These are phyloP conservation scores for Amanita pseudoporphyria DNA, from an alignment of 768 basidiomycete species.

Conservation along the genomic window DNA sequence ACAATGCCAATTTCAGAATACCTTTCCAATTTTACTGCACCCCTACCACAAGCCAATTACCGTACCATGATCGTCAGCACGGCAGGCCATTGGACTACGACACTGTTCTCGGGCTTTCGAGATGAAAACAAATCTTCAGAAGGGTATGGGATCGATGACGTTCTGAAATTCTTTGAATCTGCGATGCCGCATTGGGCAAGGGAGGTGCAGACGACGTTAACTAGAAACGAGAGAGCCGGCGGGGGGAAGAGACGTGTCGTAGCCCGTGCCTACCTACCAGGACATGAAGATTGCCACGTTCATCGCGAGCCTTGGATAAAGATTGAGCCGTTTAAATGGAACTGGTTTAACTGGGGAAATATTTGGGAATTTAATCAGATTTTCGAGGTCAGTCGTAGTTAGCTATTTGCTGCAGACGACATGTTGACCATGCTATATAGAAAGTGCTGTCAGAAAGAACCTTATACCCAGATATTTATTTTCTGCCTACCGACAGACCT, in stretches of 20 bases:
- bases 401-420: background rate
- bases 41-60: slow-evolving; percentile 42
- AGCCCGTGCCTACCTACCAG: slow-evolving; percentile 51
- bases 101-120: slow-evolving; percentile 31
- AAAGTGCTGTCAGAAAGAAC: slow-evolving; percentile 24
- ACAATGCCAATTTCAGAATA: slow-evolving; percentile 43
- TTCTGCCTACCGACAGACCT: slow-evolving; percentile 51
- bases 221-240: slow-evolving; percentile 20
- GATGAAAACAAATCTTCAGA: slow-evolving; percentile 17
- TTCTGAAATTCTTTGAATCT: slow-evolving; percentile 49
- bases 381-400: slow-evolving; percentile 37
- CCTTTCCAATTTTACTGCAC: slow-evolving; percentile 36
- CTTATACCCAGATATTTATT: slow-evolving; percentile 46
- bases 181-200: slow-evolving; percentile 48
- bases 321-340: slow-evolving; percentile 32
- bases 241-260: slow-evolving; percentile 33
- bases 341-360: slow-evolving; percentile 59
- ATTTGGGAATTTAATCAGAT: slow-evolving; percentile 48
- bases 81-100: slow-evolving; percentile 62
- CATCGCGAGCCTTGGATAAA: slow-evolving; percentile 33
- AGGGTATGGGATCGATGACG: slow-evolving; percentile 40
- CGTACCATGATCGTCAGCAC: slow-evolving; percentile 55
- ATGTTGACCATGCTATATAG: slow-evolving; percentile 18
- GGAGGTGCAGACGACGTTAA: slow-evolving; percentile 36
- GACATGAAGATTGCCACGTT: slow-evolving; percentile 58